Evolutionary conservation across 345 rosid species (phyloP), one percentile per base, ranked within the genome.

Genomic region (Bruguiera gymnorhiza): DNA sequence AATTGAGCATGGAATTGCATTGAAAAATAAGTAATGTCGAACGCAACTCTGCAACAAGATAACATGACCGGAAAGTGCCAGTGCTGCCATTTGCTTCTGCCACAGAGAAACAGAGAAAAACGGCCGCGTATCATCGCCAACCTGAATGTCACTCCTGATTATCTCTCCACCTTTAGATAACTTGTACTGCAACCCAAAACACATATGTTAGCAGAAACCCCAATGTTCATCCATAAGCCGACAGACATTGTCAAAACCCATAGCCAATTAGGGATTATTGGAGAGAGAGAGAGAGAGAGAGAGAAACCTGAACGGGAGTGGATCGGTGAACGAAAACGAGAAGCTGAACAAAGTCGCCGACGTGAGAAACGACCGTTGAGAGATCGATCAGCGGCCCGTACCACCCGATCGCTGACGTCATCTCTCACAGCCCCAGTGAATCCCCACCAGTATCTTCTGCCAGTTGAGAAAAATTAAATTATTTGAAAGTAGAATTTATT

Each of bases 321-420:
- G 80, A 83, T 3, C 86, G 86, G 68, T 78, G 91, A 32, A 84
- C 80, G 60, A 78, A 78, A 50, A 84, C 88, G 32, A 86, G 72
- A 58, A 86, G 88, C 83, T 86, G 91, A 27, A 86, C 91, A 36
- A 86, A 79, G 67, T 74, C 73, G 54, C 85, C 91, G 68, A 83
- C 50, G 73, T 83, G 84, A 57, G 80, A 69, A 61, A 71, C 61
- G 32, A 83, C 86, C 27, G 68, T 34, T 1, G 82, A 83, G 27
- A 85, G 87, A 70, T 83, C 82, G 63, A 85, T 80, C 29, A 76
- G 74, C 3, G 91, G 87, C 11, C 91, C 88, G 75, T 83, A 86
- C 88, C 84, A 84, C 31, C 86, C 80, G 2, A 82, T 72, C 56
- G 73, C 77, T 0, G 83, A 78, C 6, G 79, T 43, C 85, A 82